A percentile compares a stretch with the other conserved stretches of the same genome.
phyloP scores from a whole-genome alignment of 176 grass and related monocot genomes.

The Thinopyrum elongatum region DNA sequence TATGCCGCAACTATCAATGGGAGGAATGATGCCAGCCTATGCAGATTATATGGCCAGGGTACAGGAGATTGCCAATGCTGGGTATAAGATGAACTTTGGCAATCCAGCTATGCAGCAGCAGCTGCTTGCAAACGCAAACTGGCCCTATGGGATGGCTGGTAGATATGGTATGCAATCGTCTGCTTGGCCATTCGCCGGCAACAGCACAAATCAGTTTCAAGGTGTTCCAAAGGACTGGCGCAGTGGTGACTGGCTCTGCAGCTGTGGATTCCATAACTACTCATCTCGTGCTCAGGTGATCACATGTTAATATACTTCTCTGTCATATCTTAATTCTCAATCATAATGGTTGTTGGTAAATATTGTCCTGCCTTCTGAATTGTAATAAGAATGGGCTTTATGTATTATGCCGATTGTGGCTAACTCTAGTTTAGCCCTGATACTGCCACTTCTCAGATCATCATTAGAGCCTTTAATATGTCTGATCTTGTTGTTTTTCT shows the following conservation, averaged over 20 bases:
- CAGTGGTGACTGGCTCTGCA: slow-evolving; percentile 90
- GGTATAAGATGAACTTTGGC: slow-evolving; percentile 69
- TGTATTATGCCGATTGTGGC: not conserved
- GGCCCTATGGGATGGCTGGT: slow-evolving; percentile 46
- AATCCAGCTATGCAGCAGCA: slow-evolving; percentile 70
- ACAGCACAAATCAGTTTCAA: slow-evolving; percentile 45
- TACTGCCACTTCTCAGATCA: not conserved
- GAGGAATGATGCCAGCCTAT: slow-evolving; percentile 68
- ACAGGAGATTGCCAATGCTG: slow-evolving; percentile 50
- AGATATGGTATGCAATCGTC: slow-evolving; percentile 68
- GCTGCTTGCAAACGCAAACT: slow-evolving; percentile 56
- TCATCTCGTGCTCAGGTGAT: slow-evolving; percentile 87
- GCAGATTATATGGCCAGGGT: slow-evolving; percentile 66
- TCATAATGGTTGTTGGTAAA: not conserved
- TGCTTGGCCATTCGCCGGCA: slow-evolving; percentile 44
- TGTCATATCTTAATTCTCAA: not conserved
- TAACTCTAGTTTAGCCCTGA: not conserved
- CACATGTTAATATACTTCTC: slow-evolving; percentile 1
- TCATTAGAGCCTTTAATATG: not conserved
- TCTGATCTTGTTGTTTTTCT: not conserved
- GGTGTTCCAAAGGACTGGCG: slow-evolving; percentile 79
- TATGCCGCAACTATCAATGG: slow-evolving; percentile 78
- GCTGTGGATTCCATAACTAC: slow-evolving; percentile 97
- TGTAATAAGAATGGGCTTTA: not conserved
- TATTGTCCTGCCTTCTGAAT: not conserved